A percentile compares a stretch with the other conserved stretches of the same genome.
Conservation (phyloP, 148 eudicot species). For the Nyssa sinensis region DNA sequence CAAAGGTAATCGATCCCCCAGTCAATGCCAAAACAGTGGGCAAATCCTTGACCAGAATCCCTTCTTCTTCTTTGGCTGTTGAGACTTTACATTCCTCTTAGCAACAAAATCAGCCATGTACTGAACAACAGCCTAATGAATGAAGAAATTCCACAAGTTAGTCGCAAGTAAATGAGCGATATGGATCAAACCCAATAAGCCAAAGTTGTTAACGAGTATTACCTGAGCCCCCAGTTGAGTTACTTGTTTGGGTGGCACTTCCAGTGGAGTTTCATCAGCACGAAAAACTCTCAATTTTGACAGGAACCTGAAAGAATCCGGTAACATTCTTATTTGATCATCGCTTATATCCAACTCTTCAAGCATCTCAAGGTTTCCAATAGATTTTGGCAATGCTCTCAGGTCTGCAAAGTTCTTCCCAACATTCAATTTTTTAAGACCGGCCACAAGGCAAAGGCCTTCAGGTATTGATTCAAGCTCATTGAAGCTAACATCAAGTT, state of each 20-base stretch:
- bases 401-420: constrained; percentile 83
- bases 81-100: constrained; percentile 27
- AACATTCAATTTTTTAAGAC: constrained; percentile 50
- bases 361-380: constrained; percentile 64
- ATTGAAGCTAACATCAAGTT: constrained; percentile 66
- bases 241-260: constrained; percentile 56
- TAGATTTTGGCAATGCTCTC: constrained; percentile 52
- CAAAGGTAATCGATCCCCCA: background rate
- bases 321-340: constrained; percentile 62
- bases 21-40: constrained; percentile 35
- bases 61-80: constrained; percentile 34
- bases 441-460: constrained; percentile 47
- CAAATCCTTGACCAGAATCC: constrained; percentile 51
- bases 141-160: background rate
- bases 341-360: constrained; percentile 70
- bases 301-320: constrained; percentile 59
- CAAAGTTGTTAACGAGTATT: background rate
- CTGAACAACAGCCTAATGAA: constrained; percentile 55
- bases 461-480: constrained; percentile 66
- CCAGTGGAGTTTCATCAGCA: constrained; percentile 68
- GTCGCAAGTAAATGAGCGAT: background rate
- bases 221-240: constrained; percentile 65
- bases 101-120: constrained; percentile 55
- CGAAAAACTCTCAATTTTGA: constrained; percentile 49
- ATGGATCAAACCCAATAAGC: background rate